Percentiles rank a stretch among this genome's conserved stretches.
These are phyloP conservation scores for Monosporascus cannonballus DNA, from an alignment of 2,329 filamentous ascomycete genomes.

Conservation along the genomic window DNA sequence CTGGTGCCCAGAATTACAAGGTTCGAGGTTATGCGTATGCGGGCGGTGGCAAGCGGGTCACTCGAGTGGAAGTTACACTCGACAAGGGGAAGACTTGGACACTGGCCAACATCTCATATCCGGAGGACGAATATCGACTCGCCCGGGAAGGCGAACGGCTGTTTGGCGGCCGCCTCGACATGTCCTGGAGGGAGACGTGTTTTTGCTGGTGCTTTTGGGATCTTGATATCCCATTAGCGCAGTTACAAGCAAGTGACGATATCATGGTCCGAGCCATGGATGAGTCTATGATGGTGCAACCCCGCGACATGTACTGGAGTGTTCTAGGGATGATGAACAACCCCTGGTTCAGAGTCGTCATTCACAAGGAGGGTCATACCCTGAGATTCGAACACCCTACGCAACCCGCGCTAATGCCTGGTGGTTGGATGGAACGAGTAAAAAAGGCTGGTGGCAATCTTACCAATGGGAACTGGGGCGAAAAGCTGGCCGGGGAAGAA, in stretches of 20 bases:
- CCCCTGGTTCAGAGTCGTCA: constrained; percentile 80
- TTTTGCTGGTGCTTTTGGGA: constrained; percentile 96
- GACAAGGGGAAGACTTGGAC: constrained; percentile 78
- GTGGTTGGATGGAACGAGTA: constrained; percentile 90
- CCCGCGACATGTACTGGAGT: constrained; percentile 93
- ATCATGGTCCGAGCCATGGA: constrained; percentile 86
- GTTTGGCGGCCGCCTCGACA: constrained; percentile 71
- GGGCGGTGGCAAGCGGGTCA: constrained; percentile 78
- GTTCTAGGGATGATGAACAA: constrained; percentile 98
- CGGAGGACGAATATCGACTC: constrained; percentile 75
- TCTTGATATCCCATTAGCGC: constrained; percentile 56
- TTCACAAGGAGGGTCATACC: constrained; percentile 58
- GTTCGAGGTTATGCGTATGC: constrained; percentile 81
- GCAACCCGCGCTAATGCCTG: constrained; percentile 67
- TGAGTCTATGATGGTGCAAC: constrained; percentile 79
- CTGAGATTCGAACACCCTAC: constrained; percentile 86
- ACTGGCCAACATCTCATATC: constrained; percentile 71
- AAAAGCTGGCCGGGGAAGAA: constrained; percentile 52
- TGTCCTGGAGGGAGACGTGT: constrained; percentile 72
- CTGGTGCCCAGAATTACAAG: constrained; percentile 50
- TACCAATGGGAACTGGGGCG: constrained; percentile 79
- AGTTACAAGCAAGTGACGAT: constrained; percentile 60
- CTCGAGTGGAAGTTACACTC: constrained; percentile 74
- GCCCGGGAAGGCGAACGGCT: constrained; percentile 54
- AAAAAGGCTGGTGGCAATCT: constrained; percentile 79